Percentiles rank a stretch among this genome's conserved stretches.
phyloP scores from a whole-genome alignment of 2,329 filamentous ascomycete genomes.

The Epichloe aotearoae region DNA sequence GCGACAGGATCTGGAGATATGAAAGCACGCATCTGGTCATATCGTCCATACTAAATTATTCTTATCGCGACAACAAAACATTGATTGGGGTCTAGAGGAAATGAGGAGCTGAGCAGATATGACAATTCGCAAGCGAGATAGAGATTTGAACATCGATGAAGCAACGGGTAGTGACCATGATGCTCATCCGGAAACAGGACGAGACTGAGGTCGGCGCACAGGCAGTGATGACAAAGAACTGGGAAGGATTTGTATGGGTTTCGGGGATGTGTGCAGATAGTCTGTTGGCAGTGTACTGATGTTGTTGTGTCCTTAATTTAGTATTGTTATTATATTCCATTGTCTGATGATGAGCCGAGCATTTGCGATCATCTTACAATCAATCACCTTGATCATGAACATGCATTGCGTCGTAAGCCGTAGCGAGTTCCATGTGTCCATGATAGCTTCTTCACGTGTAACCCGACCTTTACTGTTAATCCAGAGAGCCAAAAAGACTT shows the following conservation, averaged over 20 bases:
- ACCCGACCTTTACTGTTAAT: not conserved
- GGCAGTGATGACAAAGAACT: slow-evolving; percentile 14
- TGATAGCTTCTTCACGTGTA: not conserved
- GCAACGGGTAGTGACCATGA: slow-evolving; percentile 2
- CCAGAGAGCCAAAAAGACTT: slow-evolving; percentile 52
- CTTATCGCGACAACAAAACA: not conserved
- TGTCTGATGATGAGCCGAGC: not conserved
- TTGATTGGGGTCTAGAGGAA: not conserved
- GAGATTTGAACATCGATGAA: slow-evolving; percentile 2
- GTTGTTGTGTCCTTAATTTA: not conserved
- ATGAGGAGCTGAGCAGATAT: not conserved
- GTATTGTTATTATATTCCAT: not conserved
- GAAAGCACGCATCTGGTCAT: slow-evolving; percentile 96
- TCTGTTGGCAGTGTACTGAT: not conserved
- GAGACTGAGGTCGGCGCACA: slow-evolving; percentile 12
- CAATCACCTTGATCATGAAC: not conserved
- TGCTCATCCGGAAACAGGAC: slow-evolving; percentile 1
- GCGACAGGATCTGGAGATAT: slow-evolving; percentile 96
- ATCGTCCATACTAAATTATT: slow-evolving; percentile 34
- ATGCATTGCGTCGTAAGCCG: not conserved
- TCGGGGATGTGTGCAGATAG: slow-evolving; percentile 7
- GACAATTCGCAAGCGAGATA: slow-evolving; percentile 1
- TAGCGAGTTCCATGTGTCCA: not conserved
- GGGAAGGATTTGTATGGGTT: slow-evolving; percentile 14
- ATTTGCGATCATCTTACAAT: not conserved